Percentiles rank a stretch among this genome's conserved stretches.
Evolutionary conservation across 371 early-diverging fungal species (phyloP).

Genomic region (Sporodiniella umbellata): DNA sequence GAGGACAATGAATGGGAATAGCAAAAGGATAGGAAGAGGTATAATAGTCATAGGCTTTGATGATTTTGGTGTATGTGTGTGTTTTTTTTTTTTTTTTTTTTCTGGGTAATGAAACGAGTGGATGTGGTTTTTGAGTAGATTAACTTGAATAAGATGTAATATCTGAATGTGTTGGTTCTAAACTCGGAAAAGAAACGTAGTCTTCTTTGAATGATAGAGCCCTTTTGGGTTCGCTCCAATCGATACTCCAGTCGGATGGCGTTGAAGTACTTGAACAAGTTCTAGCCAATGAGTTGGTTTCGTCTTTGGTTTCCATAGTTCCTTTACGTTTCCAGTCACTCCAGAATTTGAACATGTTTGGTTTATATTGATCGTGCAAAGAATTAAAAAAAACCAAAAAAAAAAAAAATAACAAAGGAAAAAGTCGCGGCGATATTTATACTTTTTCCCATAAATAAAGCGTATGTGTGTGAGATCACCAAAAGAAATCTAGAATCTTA

Average conservation of each 20-base stretch:
- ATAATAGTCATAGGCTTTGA: too few species aligned
- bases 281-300: constrained; percentile 3
- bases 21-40: background rate
- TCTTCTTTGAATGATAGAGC: constrained; percentile 33
- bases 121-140: too few species aligned
- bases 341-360: constrained; percentile 22
- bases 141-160: constrained; percentile 10
- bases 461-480: too few species aligned
- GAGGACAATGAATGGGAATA: background rate
- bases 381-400: constrained; percentile 35
- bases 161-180: constrained; percentile 11
- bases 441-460: background rate
- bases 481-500: background rate
- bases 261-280: constrained; percentile 15
- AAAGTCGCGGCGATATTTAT: background rate
- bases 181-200: constrained; percentile 35
- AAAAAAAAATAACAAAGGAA: background rate
- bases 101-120: too few species aligned
- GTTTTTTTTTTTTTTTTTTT: too few species aligned
- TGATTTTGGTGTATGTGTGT: too few species aligned
- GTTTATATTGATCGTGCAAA: background rate
- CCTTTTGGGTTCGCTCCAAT: constrained; percentile 27
- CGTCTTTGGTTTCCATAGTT: background rate
- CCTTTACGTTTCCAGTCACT: constrained; percentile 23
- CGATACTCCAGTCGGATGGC: constrained; percentile 15